Evolutionary conservation across 768 basidiomycete species (phyloP).

Genomic region (Cyathus striatus): DNA sequence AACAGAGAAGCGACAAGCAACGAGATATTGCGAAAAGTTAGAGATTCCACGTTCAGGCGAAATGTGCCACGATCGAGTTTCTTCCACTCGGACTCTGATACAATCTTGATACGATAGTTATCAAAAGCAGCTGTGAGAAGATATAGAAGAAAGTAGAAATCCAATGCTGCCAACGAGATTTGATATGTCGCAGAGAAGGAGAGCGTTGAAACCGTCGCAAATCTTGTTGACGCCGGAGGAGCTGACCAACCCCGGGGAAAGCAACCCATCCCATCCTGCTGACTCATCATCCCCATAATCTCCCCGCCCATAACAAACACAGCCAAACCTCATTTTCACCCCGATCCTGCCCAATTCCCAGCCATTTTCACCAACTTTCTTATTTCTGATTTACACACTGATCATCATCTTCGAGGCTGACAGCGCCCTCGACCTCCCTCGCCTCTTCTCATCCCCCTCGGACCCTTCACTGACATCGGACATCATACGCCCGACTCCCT

Average conservation of each 20-base stretch:
- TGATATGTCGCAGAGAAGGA: constrained; percentile 2
- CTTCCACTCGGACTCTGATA: constrained; percentile 11
- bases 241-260: too few relatives aligned
- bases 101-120: constrained; percentile 6
- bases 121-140: constrained; percentile 10
- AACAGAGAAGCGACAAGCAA: constrained; percentile 5
- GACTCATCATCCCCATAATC: too few relatives aligned
- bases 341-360: too few relatives aligned
- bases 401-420: too few relatives aligned
- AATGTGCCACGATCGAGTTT: constrained; percentile 8
- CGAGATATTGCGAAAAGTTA: neutral
- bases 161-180: neutral
- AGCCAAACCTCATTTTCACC: too few relatives aligned
- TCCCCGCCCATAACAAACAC: too few relatives aligned
- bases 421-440: neutral
- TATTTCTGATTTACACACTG: too few relatives aligned
- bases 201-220: too few relatives aligned
- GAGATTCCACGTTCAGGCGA: constrained; percentile 6
- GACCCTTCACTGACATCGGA: neutral
- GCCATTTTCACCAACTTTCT: too few relatives aligned
- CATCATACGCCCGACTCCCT: too few relatives aligned
- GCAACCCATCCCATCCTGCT: too few relatives aligned
- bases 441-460: neutral
- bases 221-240: neutral
- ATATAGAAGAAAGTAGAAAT: neutral